Evolutionary conservation across 805 yeast species (phyloP), one percentile per base, ranked within the genome.

Genomic region (Myxozyma lipomycoides): DNA sequence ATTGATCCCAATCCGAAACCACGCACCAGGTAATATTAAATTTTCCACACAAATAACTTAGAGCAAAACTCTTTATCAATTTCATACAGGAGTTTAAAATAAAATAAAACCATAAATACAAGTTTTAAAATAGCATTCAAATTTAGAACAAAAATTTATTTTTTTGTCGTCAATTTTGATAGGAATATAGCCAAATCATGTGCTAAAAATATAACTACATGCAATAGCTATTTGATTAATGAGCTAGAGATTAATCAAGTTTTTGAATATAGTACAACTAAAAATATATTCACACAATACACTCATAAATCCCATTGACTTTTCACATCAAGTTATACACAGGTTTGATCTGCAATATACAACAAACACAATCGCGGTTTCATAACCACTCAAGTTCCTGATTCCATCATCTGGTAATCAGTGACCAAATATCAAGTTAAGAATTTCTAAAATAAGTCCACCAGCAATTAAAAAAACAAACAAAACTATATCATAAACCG

Each of bases 391-490:
- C n/a, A n/a, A n/a, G n/a, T n/a, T 28, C 12, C 32, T 9, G 12
- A 28, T 7, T 28, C 32, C 32, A 12, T 28, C 39, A 7, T 9
- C 40, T 17, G 32, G 3, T 15, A 21, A 34, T 44, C 19, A 43
- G 15, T 26, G 40, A 12, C 55, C 54, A 23, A 55, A 48, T 6
- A 55, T 38, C 39, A 48, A 12, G 42, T 36, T 55, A 15, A 55
- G n/a, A 25, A 55, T 23, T 28, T 55, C 58, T 10, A 55, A 39
- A 6, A 55, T 15, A 10, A 53, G 19, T 18, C 59, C 59, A 21
- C 59, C 59, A 1, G 48, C 59, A 21, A 55, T 22, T 32, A 55
- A 24, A 21, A 55, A 55, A 12, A 28, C 58, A 34, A 55, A 52
- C 1, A 48, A 9, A 38, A 43, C 59, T 55, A 30, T 18, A n/a